Conservation (phyloP, 2,329 filamentous ascomycete species). For the Cladosporium sp. region DNA sequence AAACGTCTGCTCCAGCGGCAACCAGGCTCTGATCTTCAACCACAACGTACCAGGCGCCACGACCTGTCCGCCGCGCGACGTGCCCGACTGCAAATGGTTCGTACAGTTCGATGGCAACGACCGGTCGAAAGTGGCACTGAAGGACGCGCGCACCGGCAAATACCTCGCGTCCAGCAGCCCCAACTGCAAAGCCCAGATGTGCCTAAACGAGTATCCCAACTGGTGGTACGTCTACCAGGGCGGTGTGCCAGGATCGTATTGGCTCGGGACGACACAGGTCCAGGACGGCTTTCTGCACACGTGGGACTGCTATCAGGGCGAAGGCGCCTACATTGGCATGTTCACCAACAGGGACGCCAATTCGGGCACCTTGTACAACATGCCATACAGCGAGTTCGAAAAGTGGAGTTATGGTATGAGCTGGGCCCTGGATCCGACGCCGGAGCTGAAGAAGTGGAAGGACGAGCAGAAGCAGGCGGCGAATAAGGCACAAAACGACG, state of each 20-base stretch:
- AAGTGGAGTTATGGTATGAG: conserved; percentile 7
- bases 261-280: conserved; percentile 12
- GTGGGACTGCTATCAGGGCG: neutral
- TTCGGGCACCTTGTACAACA: neutral
- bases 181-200: conserved; percentile 2
- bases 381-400: conserved; percentile 9
- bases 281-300: conserved; percentile 12
- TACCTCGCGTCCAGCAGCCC: conserved; percentile 9
- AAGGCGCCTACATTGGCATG: conserved; percentile 5
- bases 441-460: conserved; percentile 12
- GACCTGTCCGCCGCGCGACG: conserved; percentile 5
- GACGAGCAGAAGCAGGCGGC: conserved; percentile 6
- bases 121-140: conserved; percentile 8
- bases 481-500: neutral
- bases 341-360: conserved; percentile 12
- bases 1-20: conserved; percentile 11
- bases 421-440: conserved; percentile 13
- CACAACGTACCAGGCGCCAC: neutral
- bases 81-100: conserved; percentile 13
- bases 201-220: conserved; percentile 2
- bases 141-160: conserved; percentile 1
- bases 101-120: conserved; percentile 13
- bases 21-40: conserved; percentile 11
- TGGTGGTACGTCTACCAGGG: conserved; percentile 14
- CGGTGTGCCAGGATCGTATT: conserved; percentile 7